Evolutionary conservation across 108 stramenopile species (phyloP), one percentile per base, ranked within the genome.

Genomic region (Fistulifera solaris): DNA sequence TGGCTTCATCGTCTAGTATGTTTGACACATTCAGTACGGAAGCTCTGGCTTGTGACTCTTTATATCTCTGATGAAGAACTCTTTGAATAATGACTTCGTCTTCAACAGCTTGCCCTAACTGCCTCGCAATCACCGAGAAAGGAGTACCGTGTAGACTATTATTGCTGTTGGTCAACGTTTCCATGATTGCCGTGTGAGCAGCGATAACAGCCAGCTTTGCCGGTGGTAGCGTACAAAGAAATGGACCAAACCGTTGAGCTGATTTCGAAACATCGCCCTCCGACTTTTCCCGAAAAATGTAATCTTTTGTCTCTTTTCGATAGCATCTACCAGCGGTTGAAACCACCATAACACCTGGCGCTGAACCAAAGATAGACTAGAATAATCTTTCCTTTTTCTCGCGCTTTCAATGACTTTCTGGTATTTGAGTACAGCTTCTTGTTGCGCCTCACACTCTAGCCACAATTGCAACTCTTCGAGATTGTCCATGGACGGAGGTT

Each of bases 131-230:
- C 19, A 51, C 63, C 15, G 75, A 61, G 12, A 90, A 62, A n/a
- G 79, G 66, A 2, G 71, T 61, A 28, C 84, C 83, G 8, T 65
- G 61, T 14, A 52, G 64, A 2, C 68, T 67, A 38, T 55, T 44
- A 24, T 41, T 56, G 35, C 58, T 51, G 12, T 61, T 54, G 15
- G 48, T 18, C 12, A 94, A 56, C 11, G 75, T 46, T 39, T 65
- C 50, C 19, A 70, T 77, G 31, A 89, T 61, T 25, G 83, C 84
- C 16, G 77, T 74, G 58, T 95, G 89, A 24, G 89, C 72, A 1
- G 77, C n/a, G 27, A 98, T 73, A 24, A 95, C 86, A 6, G 96
- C 90, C 50, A 98, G 72, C 56, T 94, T 93, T 41, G 83, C 80
- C 14, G 93, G 72, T 44, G 72, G 80, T 21, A 98, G 54, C 1